phyloP scores from a whole-genome alignment of 2,329 filamentous ascomycete genomes.

The Sclerotiophoma versabilis region DNA sequence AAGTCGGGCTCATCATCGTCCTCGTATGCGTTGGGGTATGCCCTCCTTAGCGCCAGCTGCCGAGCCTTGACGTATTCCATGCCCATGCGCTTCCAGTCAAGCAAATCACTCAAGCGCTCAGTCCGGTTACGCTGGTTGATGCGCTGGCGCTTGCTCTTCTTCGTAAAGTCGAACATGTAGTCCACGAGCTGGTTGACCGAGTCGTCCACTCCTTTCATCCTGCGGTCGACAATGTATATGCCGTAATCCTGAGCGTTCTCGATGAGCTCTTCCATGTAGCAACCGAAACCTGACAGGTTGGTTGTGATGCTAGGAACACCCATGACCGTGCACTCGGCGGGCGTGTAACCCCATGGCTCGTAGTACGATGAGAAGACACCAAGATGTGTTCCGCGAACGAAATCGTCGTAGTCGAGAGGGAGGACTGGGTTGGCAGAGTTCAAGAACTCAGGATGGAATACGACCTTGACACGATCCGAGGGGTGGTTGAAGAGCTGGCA shows the following conservation, averaged over 20 bases:
- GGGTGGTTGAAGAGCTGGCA: constrained; percentile 98
- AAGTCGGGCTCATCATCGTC: constrained; percentile 82
- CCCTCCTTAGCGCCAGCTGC: constrained; percentile 87
- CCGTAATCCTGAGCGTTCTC: constrained; percentile 98
- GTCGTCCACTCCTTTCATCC: constrained; percentile 94
- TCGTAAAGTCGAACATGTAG: constrained; percentile 92
- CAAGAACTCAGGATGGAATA: constrained; percentile 98
- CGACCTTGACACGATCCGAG: constrained; percentile 91
- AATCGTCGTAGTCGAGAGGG: constrained; percentile 97
- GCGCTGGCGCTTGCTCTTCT: constrained; percentile 91
- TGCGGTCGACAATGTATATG: constrained; percentile 97
- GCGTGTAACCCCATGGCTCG: constrained; percentile 98
- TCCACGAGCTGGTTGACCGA: constrained; percentile 93
- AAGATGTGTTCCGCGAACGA: constrained; percentile 94
- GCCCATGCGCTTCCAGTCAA: constrained; percentile 99
- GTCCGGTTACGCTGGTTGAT: constrained; percentile 99
- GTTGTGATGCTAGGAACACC: constrained; percentile 98
- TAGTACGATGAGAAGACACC: constrained; percentile 98
- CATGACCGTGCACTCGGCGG: constrained; percentile 98
- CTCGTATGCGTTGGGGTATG: constrained; percentile 86
- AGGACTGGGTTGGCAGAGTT: constrained; percentile 95
- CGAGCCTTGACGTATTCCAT: constrained; percentile 99
- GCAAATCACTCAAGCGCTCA: constrained; percentile 88
- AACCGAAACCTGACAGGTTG: constrained; percentile 96
- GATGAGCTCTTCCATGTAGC: constrained; percentile 99